Conservation (phyloP, 257 asterid species). For the Ballota nigra region DNA sequence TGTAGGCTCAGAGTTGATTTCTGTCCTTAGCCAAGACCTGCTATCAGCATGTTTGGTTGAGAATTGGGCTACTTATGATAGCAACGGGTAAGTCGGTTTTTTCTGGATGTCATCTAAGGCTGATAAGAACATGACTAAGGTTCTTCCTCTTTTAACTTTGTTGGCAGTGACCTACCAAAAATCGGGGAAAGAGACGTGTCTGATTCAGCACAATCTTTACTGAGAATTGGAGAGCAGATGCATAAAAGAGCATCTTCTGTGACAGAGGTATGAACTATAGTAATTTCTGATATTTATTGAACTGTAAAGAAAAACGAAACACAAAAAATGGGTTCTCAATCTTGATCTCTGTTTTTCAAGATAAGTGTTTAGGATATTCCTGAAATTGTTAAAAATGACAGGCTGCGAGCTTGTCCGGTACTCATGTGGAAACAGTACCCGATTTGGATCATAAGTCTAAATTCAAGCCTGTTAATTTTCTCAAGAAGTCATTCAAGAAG, state of each 20-base stretch:
- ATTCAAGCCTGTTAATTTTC: slow-evolving; percentile 35
- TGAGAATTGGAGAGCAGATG: slow-evolving; percentile 33
- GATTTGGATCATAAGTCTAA: slow-evolving; percentile 23
- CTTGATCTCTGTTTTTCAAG: not conserved
- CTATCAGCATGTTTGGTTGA: slow-evolving; percentile 69
- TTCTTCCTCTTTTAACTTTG: slow-evolving; percentile 5
- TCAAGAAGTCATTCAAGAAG: slow-evolving; percentile 45
- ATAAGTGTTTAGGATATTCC: not conserved
- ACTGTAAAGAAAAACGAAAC: no score
- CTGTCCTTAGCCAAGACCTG: slow-evolving; percentile 60
- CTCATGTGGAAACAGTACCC: slow-evolving; percentile 22
- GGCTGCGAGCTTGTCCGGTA: slow-evolving; percentile 33
- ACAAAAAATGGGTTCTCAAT: not conserved
- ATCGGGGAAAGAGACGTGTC: slow-evolving; percentile 40
- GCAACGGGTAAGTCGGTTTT: slow-evolving; percentile 42
- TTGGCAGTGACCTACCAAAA: slow-evolving; percentile 53
- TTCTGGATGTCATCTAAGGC: slow-evolving; percentile 13
- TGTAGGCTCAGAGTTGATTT: slow-evolving; percentile 22
- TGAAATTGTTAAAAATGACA: slow-evolving; percentile 31
- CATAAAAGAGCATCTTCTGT: slow-evolving; percentile 30
- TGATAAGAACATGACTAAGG: not conserved
- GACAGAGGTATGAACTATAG: slow-evolving; percentile 35
- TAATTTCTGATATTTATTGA: not conserved
- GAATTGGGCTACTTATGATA: slow-evolving; percentile 68
- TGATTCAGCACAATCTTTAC: slow-evolving; percentile 36